Evolutionary conservation across 805 yeast species (phyloP).

Genomic region (Nakazawaea molendinolei): DNA sequence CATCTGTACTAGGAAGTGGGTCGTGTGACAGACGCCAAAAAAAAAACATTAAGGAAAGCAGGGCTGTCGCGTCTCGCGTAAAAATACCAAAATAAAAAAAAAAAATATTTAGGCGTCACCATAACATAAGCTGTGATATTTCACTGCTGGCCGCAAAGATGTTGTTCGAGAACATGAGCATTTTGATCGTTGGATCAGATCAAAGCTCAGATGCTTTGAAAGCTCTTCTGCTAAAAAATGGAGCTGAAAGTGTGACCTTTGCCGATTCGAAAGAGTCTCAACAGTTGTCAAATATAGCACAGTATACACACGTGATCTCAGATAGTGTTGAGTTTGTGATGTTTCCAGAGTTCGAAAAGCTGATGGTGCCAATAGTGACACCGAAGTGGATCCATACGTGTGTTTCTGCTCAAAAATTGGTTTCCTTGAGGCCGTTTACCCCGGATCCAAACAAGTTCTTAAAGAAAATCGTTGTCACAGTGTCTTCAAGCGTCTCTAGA

Average conservation of each 20-base stretch:
- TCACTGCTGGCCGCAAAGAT: too few species aligned
- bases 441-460: slow-evolving; percentile 68
- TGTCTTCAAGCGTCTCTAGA: slow-evolving; percentile 33
- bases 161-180: slow-evolving; percentile 17
- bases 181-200: too few species aligned
- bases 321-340: slow-evolving; percentile 45
- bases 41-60: too few species aligned
- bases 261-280: slow-evolving; percentile 16
- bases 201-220: too few species aligned
- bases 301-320: slow-evolving; percentile 45
- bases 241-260: slow-evolving; percentile 18
- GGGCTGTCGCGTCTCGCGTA: background rate
- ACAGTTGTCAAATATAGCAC: slow-evolving; percentile 16
- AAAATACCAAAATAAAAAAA: slow-evolving; percentile 1
- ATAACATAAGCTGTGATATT: background rate
- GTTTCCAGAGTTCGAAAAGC: slow-evolving; percentile 35
- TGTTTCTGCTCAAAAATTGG: slow-evolving; percentile 29
- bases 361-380: slow-evolving; percentile 61
- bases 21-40: too few species aligned
- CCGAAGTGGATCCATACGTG: slow-evolving; percentile 56
- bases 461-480: slow-evolving; percentile 53
- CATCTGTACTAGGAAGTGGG: slow-evolving; percentile 21
- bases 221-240: slow-evolving; percentile 16
- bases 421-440: slow-evolving; percentile 53
- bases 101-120: background rate